Conservation (phyloP, 2,329 filamentous ascomycete genomes). For the Cercospora sp. region DNA sequence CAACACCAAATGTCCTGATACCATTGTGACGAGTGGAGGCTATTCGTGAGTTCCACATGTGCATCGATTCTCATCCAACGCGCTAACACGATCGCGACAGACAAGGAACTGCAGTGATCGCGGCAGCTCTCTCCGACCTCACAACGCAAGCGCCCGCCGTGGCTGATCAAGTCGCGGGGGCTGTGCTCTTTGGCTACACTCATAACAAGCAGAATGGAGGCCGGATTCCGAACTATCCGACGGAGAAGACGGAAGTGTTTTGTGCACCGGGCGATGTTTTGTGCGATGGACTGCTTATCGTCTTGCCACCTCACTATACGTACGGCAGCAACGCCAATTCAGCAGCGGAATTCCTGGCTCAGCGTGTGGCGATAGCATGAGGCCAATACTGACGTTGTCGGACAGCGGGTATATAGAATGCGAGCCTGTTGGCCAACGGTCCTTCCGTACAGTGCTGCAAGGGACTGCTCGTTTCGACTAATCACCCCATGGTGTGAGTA, state of each 20-base stretch:
- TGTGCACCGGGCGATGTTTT: slow-evolving; percentile 39
- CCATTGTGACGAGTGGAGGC: slow-evolving; percentile 18
- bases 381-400: neutral
- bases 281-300: slow-evolving; percentile 37
- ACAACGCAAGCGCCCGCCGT: slow-evolving; percentile 25
- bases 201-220: slow-evolving; percentile 41
- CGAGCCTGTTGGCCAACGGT: too few species aligned
- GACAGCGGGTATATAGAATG: too few species aligned
- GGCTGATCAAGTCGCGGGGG: slow-evolving; percentile 37
- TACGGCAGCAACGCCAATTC: slow-evolving; percentile 25
- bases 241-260: slow-evolving; percentile 36
- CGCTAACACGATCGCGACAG: slow-evolving; percentile 19
- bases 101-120: slow-evolving; percentile 44
- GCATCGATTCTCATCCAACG: neutral
- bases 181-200: slow-evolving; percentile 44
- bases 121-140: slow-evolving; percentile 36
- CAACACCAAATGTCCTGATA: slow-evolving; percentile 20
- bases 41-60: slow-evolving; percentile 10
- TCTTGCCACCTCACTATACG: slow-evolving; percentile 36
- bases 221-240: slow-evolving; percentile 38
- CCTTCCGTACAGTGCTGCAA: too few species aligned
- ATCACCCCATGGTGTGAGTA: too few species aligned
- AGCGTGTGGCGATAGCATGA: slow-evolving; percentile 1
- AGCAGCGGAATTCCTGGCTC: slow-evolving; percentile 8
- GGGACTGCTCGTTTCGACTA: too few species aligned